Conservation (phyloP, 2,329 filamentous ascomycete species). For the Monosporascus sp. region DNA sequence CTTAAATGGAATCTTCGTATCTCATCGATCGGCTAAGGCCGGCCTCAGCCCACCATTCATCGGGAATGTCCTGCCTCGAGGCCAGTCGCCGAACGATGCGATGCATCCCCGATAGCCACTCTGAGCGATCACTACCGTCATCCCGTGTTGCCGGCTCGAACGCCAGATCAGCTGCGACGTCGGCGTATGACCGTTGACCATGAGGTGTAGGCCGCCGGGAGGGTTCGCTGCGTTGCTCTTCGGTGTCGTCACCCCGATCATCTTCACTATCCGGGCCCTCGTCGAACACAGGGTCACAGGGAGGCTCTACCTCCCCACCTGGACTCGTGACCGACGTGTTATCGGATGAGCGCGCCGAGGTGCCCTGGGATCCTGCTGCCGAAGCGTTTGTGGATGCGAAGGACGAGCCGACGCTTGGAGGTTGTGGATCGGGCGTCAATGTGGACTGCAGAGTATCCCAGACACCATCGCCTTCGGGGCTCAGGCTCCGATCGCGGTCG, state of each 20-base stretch:
- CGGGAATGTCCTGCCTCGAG: constrained; percentile 68
- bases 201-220: constrained; percentile 7
- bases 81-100: constrained; percentile 66
- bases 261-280: constrained; percentile 37
- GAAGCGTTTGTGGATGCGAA: constrained; percentile 65
- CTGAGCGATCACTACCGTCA: constrained; percentile 28
- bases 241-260: constrained; percentile 42
- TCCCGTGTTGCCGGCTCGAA: constrained; percentile 27
- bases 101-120: constrained; percentile 59
- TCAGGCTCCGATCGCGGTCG: constrained; percentile 79
- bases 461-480: constrained; percentile 57
- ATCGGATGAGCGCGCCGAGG: constrained; percentile 35
- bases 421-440: constrained; percentile 73
- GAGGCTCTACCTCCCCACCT: constrained; percentile 36
- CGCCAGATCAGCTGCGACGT: constrained; percentile 38
- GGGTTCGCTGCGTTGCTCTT: constrained; percentile 2
- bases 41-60: constrained; percentile 74
- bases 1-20: constrained; percentile 28
- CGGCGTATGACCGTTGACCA: constrained; percentile 30
- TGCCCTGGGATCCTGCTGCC: constrained; percentile 36
- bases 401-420: constrained; percentile 76
- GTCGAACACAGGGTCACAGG: constrained; percentile 50
- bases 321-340: constrained; percentile 41
- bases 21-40: constrained; percentile 58
- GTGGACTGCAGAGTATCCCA: constrained; percentile 83